Base-by-base conservation (phyloP, 495 filamentous ascomycete species). In the Poronia punctata region DNA sequence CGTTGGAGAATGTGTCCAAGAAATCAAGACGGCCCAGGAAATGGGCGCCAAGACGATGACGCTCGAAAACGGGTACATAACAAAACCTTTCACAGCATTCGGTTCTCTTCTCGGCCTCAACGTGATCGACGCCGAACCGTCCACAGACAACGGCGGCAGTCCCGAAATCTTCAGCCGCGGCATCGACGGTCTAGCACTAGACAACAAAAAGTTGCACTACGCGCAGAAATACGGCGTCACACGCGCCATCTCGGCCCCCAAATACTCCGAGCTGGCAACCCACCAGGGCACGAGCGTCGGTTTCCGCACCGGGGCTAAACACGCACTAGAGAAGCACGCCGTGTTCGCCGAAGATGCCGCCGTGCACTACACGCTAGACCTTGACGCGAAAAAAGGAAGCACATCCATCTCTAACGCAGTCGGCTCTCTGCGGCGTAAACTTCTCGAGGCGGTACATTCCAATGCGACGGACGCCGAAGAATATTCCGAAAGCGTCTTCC, bases 11-110 rank as follows among this genome's bases (percentile, higher is more conserved):
- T 68, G 75, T 42, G 50, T 55, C n/a, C 25, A 44, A 5, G 61
- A 66, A 29, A 39, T 64, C 11, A 38, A 54, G 10, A 53, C 47
- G 3, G 61, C 62, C 4, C 34, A 52, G 12, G 38, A 49, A 4
- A 35, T 45, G 10, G 48, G 61, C 2, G 54, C 37, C 8, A 57
- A 42, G n/a, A 48, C 61, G 35, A 59, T 82, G 26, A 4, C 48
- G 5, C 69, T 83, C 17, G 35, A 62, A 37, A 68, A 80, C 41
- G 79, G 79, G 12, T 65, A 78, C 49, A 53, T 81, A 3, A 67
- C 70, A 5, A 68, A 65, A 4, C 71, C 76, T 0, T 66, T 79
- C 43, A 78, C 72, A 2, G 70, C 71, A 8, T 68, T 79, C 22
- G 70, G 68, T 9, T 64, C 64, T 18, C 54, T 53, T 16, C 54